phyloP scores from a whole-genome alignment of 352 stramenopile species.

The Phytophthora pseudosyringae region DNA sequence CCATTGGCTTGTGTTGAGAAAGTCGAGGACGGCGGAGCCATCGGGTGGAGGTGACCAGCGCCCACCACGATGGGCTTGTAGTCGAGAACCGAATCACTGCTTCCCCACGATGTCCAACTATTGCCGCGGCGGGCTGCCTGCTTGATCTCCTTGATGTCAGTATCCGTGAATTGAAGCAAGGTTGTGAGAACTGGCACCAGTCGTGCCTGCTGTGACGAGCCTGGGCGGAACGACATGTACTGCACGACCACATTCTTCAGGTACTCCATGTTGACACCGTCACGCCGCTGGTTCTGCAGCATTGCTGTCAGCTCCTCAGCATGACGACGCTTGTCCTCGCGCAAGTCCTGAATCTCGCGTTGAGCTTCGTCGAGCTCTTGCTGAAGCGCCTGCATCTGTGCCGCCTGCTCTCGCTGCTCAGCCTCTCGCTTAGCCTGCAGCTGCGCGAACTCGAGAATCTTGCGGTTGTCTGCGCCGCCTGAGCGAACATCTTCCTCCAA shows the following conservation, averaged over 20 bases:
- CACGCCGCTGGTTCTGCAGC: conserved; percentile 82
- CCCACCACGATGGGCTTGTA: conserved; percentile 72
- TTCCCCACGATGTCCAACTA: conserved; percentile 79
- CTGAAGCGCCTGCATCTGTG: conserved; percentile 59
- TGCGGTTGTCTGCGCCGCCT: conserved; percentile 83
- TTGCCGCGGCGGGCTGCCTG: conserved; percentile 59
- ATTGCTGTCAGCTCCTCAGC: conserved; percentile 75
- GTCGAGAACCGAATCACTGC: conserved; percentile 38
- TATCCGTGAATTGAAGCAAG: conserved; percentile 79
- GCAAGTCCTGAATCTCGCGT: conserved; percentile 60
- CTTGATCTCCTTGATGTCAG: conserved; percentile 84
- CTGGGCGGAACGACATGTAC: conserved; percentile 89
- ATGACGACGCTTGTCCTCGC: conserved; percentile 63
- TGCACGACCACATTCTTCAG: conserved; percentile 92
- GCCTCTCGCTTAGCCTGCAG: conserved; percentile 85
- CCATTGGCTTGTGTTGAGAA: conserved; percentile 15
- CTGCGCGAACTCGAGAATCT: conserved; percentile 89
- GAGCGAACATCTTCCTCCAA: conserved; percentile 88
- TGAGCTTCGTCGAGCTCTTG: conserved; percentile 49
- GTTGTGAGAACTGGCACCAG: conserved; percentile 87
- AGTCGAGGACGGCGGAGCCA: conserved; percentile 20
- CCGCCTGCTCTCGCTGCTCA: conserved; percentile 59
- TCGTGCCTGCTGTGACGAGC: conserved; percentile 79
- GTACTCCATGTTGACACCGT: conserved; percentile 92
- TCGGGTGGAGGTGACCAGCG: conserved; percentile 39